Evolutionary conservation across 1,284 basidiomycete species (phyloP), one percentile per base, ranked within the genome.

Genomic region (Pholiota adiposa): DNA sequence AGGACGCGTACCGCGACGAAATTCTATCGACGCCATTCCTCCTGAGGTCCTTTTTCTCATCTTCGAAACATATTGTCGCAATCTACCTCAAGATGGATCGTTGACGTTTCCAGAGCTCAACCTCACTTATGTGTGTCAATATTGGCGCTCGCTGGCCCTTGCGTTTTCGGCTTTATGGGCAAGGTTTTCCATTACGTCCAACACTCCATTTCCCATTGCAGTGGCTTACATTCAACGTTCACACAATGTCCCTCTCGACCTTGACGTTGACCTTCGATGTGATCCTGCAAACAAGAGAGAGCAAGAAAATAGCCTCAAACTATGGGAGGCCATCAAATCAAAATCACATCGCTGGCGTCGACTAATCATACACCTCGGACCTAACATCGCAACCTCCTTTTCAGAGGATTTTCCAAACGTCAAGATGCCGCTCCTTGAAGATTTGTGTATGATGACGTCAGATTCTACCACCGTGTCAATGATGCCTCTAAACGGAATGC

Each of bases 371-470:
- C 62, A 63, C 33, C 43, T 59, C 27, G 60, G 60, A 11, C 58
- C 62, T 34, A 53, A 63, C 19, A 60, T 59, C 21, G 56, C 60
- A 36, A 59, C 36, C 4, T 29, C 54, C 18, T 23, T 63, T 18
- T 60, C 58, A 36, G 59, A 63, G 23, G 59, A 66, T 16, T 56
- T 66, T 31, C 58, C 54, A 21, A 33, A 59, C 40, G 23, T 66
- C 18, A 33, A 48, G n/a, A 52, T 56, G 6, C 66, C 65, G 12
- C 51, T 62, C 38, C 58, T 68, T 5, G 61, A 65, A 56, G 52
- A 62, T n/a, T 56, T 68, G 11, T 59, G 59, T n/a, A 40, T 68
- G n/a, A n/a, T n/a, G 12, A 53, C 60, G 27, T 66, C 63, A 34
- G 60, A 54, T 19, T 58, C 59, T 23, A 57, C 62, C 48, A 56